These are phyloP conservation scores for Oldenlandia corymbosa DNA, from an alignment of 257 asterid genomes.

Conservation along the genomic window DNA sequence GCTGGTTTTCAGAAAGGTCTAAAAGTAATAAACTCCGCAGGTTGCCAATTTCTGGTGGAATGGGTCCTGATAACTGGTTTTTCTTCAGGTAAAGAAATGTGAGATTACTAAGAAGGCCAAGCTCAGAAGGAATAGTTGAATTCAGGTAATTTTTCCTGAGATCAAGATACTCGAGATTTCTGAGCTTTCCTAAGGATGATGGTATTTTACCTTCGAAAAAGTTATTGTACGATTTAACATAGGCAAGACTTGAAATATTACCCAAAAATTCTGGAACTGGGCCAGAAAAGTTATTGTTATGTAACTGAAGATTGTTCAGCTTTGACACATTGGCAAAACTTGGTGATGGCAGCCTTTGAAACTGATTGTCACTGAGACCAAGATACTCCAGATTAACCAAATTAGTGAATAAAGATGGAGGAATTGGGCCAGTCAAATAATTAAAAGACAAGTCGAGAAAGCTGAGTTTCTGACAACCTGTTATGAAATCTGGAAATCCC, in stretches of 20 bases:
- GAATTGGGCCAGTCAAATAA: too few species aligned
- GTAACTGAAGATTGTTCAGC: too few species aligned
- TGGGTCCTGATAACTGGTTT: constrained; percentile 52
- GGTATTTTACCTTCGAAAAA: constrained; percentile 42
- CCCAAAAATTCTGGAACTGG: constrained; percentile 35
- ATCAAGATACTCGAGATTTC: constrained; percentile 21
- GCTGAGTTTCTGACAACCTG: too few species aligned
- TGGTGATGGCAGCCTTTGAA: too few species aligned
- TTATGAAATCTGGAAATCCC: too few species aligned
- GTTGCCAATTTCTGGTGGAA: constrained; percentile 52
- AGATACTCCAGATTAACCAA: too few species aligned
- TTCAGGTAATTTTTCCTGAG: constrained; percentile 16
- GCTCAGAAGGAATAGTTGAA: constrained; percentile 36
- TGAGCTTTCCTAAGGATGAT: constrained; percentile 29
- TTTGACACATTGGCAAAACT: too few species aligned
- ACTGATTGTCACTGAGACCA: too few species aligned
- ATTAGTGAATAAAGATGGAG: too few species aligned
- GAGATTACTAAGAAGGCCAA: constrained; percentile 38
- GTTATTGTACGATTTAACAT: constrained; percentile 42
- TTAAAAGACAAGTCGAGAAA: too few species aligned
- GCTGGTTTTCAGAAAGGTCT: constrained; percentile 45
- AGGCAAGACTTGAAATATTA: constrained; percentile 29
- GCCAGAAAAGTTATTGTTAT: too few species aligned
- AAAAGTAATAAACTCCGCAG: constrained; percentile 21
- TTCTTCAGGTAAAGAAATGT: constrained; percentile 25